phyloP scores from a whole-genome alignment of 257 asterid species.

The Linderniella brevidens region DNA sequence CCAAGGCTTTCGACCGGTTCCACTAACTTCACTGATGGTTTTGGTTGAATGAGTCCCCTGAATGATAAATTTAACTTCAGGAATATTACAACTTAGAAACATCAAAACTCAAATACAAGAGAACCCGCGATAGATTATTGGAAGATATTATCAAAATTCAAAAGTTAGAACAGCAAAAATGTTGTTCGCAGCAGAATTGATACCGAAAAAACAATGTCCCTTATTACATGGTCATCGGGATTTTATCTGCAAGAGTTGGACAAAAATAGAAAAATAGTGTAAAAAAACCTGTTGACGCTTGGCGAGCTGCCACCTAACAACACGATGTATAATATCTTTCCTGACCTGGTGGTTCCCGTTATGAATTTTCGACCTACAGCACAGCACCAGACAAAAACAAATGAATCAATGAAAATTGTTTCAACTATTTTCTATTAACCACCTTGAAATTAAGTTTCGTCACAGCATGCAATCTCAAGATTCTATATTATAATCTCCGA shows the following conservation, averaged over 20 bases:
- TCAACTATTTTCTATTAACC: too few species aligned
- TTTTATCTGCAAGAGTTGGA: background rate
- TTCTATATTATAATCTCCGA: too few species aligned
- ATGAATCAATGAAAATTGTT: constrained; percentile 3
- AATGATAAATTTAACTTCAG: background rate
- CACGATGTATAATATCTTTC: constrained; percentile 93
- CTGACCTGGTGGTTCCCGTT: constrained; percentile 67
- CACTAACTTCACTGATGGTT: constrained; percentile 89
- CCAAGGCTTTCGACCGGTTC: constrained; percentile 92
- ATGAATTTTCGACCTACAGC: constrained; percentile 74
- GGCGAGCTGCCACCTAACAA: constrained; percentile 97
- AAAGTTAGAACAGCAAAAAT: too few species aligned
- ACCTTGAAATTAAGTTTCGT: too few species aligned
- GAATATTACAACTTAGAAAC: too few species aligned
- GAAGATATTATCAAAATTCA: too few species aligned
- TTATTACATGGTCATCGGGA: too few species aligned
- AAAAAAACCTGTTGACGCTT: constrained; percentile 78
- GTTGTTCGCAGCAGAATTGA: too few species aligned
- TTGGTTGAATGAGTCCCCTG: constrained; percentile 95
- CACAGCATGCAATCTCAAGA: too few species aligned
- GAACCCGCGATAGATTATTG: too few species aligned
- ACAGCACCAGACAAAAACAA: constrained; percentile 8
- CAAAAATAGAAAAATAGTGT: background rate
- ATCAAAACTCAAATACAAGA: too few species aligned
- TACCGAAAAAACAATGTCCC: too few species aligned